phyloP scores from a whole-genome alignment of 345 rosid species.

The Physaria fendleri region DNA sequence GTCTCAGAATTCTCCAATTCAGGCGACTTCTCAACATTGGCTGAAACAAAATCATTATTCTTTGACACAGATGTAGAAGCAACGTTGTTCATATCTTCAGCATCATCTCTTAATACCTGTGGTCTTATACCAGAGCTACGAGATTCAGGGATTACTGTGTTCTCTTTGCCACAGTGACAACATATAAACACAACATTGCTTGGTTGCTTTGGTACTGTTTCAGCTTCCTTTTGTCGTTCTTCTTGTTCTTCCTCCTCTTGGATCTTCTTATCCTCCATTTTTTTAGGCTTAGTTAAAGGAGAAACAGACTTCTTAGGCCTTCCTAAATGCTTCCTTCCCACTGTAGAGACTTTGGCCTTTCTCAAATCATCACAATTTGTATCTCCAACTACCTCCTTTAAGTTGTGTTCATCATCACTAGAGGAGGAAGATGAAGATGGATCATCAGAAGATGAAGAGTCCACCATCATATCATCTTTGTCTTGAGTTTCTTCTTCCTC shows the following conservation, averaged over 20 bases:
- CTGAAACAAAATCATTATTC: conserved; percentile 8
- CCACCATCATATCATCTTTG: neutral
- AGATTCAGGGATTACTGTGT: conserved; percentile 4
- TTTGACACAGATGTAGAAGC: neutral
- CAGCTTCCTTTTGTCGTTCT: neutral
- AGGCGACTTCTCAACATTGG: conserved; percentile 6
- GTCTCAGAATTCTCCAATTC: neutral
- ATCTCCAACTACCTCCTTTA: conserved; percentile 14
- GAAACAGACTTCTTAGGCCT: conserved; percentile 10
- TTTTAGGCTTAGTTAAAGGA: conserved; percentile 7
- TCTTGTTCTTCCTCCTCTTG: conserved; percentile 8
- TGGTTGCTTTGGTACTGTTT: neutral
- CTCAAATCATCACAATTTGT: conserved; percentile 19
- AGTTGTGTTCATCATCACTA: conserved; percentile 5
- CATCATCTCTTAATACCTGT: conserved; percentile 4
- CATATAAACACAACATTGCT: conserved; percentile 5
- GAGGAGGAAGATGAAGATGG: conserved; percentile 7
- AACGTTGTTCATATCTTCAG: conserved; percentile 16
- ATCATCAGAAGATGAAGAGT: conserved; percentile 14
- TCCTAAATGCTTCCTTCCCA: conserved; percentile 10
- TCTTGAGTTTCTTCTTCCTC: neutral
- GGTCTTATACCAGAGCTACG: neutral
- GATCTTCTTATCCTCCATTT: neutral
- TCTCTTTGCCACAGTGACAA: conserved; percentile 24
- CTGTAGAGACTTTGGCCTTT: neutral